Percentiles rank a stretch among this genome's conserved stretches.
These are phyloP conservation scores for Tylopilus sp. DNA, from an alignment of 1,284 basidiomycete genomes.

Conservation along the genomic window DNA sequence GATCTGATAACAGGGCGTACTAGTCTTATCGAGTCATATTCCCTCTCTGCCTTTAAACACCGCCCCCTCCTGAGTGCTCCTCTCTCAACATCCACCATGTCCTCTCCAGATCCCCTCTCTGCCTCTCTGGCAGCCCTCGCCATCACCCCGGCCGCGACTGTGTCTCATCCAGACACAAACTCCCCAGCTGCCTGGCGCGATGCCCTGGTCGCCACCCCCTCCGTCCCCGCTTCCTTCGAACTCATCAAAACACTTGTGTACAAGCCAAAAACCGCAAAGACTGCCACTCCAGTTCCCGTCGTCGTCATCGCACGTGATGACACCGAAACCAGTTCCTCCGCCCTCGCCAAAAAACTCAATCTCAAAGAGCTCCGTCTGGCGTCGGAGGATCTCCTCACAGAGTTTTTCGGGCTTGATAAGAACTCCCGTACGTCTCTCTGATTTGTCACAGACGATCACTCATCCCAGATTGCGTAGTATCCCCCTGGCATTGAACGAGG, in stretches of 20 bases:
- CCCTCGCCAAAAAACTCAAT: conserved; percentile 86
- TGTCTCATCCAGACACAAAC: conserved; percentile 66
- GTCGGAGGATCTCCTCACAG: conserved; percentile 87
- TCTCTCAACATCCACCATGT: conserved; percentile 30
- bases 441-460: neutral
- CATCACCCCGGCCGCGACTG: conserved; percentile 61
- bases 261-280: conserved; percentile 94
- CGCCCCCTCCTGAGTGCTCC: conserved; percentile 9
- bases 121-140: conserved; percentile 60
- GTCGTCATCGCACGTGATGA: conserved; percentile 89
- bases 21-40: conserved; percentile 40
- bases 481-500: conserved; percentile 79
- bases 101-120: conserved; percentile 26
- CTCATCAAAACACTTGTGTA: conserved; percentile 88
- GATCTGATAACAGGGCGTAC: conserved; percentile 34
- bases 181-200: conserved; percentile 80
- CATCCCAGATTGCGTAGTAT: conserved; percentile 69
- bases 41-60: conserved; percentile 34
- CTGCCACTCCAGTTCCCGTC: conserved; percentile 85
- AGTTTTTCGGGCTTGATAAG: conserved; percentile 89
- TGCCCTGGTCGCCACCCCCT: conserved; percentile 60
- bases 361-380: conserved; percentile 93
- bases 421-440: conserved; percentile 76
- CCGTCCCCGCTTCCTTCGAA: conserved; percentile 70
- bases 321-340: conserved; percentile 82